Base-by-base conservation (phyloP, 352 stramenopile genomes). In the Globisporangium viniferum region DNA sequence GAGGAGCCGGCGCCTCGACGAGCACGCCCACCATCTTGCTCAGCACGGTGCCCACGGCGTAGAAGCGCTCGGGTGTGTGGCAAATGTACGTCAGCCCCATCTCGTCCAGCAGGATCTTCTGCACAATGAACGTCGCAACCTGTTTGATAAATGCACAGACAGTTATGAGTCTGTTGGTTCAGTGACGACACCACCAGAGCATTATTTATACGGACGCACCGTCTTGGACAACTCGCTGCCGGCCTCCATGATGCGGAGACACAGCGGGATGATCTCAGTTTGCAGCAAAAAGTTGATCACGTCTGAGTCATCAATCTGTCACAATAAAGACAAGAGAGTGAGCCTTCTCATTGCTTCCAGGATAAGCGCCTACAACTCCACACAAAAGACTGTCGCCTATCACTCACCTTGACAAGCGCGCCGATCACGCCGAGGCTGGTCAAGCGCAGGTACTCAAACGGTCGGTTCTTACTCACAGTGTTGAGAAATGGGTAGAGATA, bases 401-500 rank as follows among this genome's bases (percentile, higher is more conserved):
- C 7, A 9, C 48, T 59, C 57, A 94, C 80, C 77, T 99, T 99
- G n/a, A 99, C 98, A 3, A 99, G 82, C 18, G 98, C 98, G 31
- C 98, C 98, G 77, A 99, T 99, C 12, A 99, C 98, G 41, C 98
- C 98, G 22, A 99, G 78, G 68, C 91, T 98, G 49, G 98, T 99
- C 8, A 99, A 81, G 7, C 98, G 87, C 39, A 99, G 73, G 73
- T 99, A 99, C 79, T 99, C 98, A 73, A 99, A 99, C n/a, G 98
- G 97, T 2, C 97, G 85, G 62, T 97, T 98, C 81, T 99, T 99
- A 80, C 86, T 98, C 73, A 99, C 92, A 8, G 98, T 99, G 75
- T 99, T 99, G 15, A 99, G 84, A 75, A 99, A 99, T 31, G 98
- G 98, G 71, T 99, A 99, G 51, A 99, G 77, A 69, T 99, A 99